A percentile compares a stretch with the other conserved stretches of the same genome.
These are phyloP conservation scores for Artomyces pyxidatus DNA, from an alignment of 768 basidiomycete species.

Conservation along the genomic window DNA sequence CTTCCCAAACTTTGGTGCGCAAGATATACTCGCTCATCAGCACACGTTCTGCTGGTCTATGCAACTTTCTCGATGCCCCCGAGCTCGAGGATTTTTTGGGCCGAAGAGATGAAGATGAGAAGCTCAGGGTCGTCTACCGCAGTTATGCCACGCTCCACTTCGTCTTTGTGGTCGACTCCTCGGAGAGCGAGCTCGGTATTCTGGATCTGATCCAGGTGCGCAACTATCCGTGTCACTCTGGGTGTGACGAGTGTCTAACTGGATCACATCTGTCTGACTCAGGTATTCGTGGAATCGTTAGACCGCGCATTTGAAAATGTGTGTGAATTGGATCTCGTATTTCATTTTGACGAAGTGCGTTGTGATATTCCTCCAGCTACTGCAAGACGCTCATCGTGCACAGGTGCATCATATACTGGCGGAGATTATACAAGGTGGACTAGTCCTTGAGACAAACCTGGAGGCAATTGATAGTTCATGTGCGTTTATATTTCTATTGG, in stretches of 20 bases:
- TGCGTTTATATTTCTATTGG: slow-evolving; percentile 25
- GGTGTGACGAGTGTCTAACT: not conserved
- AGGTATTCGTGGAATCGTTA: slow-evolving; percentile 97
- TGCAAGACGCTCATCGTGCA: slow-evolving; percentile 1
- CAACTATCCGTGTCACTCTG: not conserved
- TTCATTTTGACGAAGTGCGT: slow-evolving; percentile 93
- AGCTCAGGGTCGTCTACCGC: slow-evolving; percentile 85
- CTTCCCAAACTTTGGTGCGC: slow-evolving; percentile 62
- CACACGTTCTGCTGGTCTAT: slow-evolving; percentile 71
- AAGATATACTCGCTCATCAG: slow-evolving; percentile 89
- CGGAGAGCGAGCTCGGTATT: slow-evolving; percentile 95
- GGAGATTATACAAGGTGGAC: slow-evolving; percentile 95
- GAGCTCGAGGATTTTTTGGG: slow-evolving; percentile 73
- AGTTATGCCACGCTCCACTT: slow-evolving; percentile 96
- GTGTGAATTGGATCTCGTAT: slow-evolving; percentile 95
- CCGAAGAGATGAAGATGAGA: slow-evolving; percentile 38
- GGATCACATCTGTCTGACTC: slow-evolving; percentile 1
- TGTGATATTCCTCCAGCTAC: not conserved
- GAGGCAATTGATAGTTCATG: slow-evolving; percentile 73
- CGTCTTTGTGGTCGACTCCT: slow-evolving; percentile 92
- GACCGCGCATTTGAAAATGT: slow-evolving; percentile 97
- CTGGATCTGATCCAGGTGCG: slow-evolving; percentile 92
- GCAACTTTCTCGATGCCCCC: slow-evolving; percentile 95
- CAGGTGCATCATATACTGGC: slow-evolving; percentile 91
- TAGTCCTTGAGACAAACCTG: slow-evolving; percentile 92